Base-by-base conservation (phyloP, 495 filamentous ascomycete genomes). In the Chaetomidium leptoderma region DNA sequence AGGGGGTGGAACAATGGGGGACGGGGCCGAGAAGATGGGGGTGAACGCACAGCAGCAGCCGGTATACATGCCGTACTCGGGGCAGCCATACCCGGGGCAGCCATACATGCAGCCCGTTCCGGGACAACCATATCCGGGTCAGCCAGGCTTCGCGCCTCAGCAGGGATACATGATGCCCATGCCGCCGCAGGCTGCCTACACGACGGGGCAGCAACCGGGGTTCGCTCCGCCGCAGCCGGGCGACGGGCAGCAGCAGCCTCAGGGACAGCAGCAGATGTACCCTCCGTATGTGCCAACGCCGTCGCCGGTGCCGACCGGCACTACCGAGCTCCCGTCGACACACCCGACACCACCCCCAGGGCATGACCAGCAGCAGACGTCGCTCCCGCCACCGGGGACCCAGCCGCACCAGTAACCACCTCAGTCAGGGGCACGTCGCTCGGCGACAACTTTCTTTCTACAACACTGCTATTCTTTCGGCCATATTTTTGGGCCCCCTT, bases 321-420 rank as follows among this genome's bases (percentile, higher is more conserved):
- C 51, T 26, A 44, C 51, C 4, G 39, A 21, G n/a, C 1, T 9
- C 1, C 37, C 37, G 3, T 33, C 36, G 1, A n/a, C 13, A 4
- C 51, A 54, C 8, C 39, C 23, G 16, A 42, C 51, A 9, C 51
- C 51, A 14, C 37, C 51, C 6, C 51, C 52, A 5, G 39, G 13
- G 1, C 39, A 55, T 5, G 21, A 24, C 9, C 6, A 35, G n/a
- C 27, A 13, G n/a, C 52, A 55, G 27, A n/a, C 26, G 46, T 29
- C 42, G 24, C n/a, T 32, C 10, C n/a, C n/a, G 16, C 14, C 40
- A 1, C 17, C 40, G 21, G 19, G 7, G 21, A 4, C 6, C 8
- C 19, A 24, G 19, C 19, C n/a, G 21, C 40, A 43, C 5, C 36
- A 39, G 2, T n/a, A 39, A 6, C 36, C 16, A 2, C n/a, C 36